A percentile compares a stretch with the other conserved stretches of the same genome.
Conservation (phyloP, 179 eudicot species). For the Gypsophila paniculata region DNA sequence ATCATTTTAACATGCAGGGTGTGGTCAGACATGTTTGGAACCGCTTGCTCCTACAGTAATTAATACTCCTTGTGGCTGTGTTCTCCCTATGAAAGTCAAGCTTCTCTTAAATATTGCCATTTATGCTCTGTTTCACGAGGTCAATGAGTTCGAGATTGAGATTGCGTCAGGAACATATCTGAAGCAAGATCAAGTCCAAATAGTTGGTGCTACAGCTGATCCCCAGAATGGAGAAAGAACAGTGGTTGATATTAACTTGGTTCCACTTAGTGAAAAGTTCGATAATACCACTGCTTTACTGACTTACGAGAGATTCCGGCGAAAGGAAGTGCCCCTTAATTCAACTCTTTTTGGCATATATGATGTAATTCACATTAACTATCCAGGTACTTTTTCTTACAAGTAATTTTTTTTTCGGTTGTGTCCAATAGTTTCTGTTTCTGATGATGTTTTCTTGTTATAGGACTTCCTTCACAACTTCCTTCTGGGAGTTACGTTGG, state of each 20-base stretch:
- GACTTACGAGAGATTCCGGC: conserved; percentile 64
- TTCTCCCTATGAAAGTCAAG: conserved; percentile 78
- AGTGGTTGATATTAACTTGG: conserved; percentile 74
- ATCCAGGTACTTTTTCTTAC: conserved; percentile 60
- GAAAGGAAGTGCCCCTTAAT: conserved; percentile 72
- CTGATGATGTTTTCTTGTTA: conserved; percentile 9
- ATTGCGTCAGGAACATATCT: conserved; percentile 84
- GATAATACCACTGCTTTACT: conserved; percentile 82
- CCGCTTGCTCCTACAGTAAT: conserved; percentile 69
- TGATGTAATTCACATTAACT: conserved; percentile 54
- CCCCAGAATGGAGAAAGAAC: conserved; percentile 62
- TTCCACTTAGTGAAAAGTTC: conserved; percentile 82
- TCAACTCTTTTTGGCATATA: conserved; percentile 78
- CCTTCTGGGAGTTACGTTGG: conserved; percentile 44
- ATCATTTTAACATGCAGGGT: conserved; percentile 45
- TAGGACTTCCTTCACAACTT: conserved; percentile 79
- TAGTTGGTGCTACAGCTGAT: conserved; percentile 90
- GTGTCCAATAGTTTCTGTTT: background rate
- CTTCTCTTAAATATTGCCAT: conserved; percentile 69
- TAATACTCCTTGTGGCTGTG: conserved; percentile 90
- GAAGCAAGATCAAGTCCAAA: conserved; percentile 71
- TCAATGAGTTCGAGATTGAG: conserved; percentile 70
- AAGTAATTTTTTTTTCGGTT: background rate
- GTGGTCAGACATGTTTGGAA: conserved; percentile 79
- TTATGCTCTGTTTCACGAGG: conserved; percentile 67